Evolutionary conservation across 1,284 basidiomycete genomes (phyloP).

Genomic region (Moesziomyces parantarcticus): DNA sequence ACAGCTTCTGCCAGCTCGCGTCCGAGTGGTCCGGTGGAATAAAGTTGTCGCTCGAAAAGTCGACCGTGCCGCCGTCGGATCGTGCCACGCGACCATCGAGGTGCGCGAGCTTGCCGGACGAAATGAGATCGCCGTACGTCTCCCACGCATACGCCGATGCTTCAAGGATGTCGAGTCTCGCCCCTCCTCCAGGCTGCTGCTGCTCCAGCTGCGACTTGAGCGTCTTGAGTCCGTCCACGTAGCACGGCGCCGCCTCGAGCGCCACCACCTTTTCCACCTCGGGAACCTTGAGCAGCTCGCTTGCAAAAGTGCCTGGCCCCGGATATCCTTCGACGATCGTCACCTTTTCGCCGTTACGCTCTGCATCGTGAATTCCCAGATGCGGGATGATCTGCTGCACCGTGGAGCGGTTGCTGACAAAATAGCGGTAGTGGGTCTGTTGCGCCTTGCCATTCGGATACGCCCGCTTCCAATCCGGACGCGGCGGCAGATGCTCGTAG

Average conservation of each 20-base stretch:
- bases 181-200: slow-evolving; percentile 9
- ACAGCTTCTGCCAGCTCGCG: slow-evolving; percentile 41
- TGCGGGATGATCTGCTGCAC: slow-evolving; percentile 35
- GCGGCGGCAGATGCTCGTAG: slow-evolving; percentile 50
- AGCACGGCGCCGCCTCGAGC: slow-evolving; percentile 50
- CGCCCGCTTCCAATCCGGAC: slow-evolving; percentile 38
- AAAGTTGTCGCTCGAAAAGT: slow-evolving; percentile 28
- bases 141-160: slow-evolving; percentile 52
- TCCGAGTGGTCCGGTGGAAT: slow-evolving; percentile 19
- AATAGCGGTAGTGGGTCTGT: slow-evolving; percentile 53
- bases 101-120: slow-evolving; percentile 48
- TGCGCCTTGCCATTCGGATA: slow-evolving; percentile 34
- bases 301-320: slow-evolving; percentile 60
- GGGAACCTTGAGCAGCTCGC: slow-evolving; percentile 50
- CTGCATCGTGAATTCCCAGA: slow-evolving; percentile 33
- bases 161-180: slow-evolving; percentile 41
- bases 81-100: slow-evolving; percentile 36
- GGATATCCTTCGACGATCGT: slow-evolving; percentile 65
- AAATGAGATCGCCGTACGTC: slow-evolving; percentile 48
- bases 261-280: slow-evolving; percentile 65
- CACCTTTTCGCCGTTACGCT: slow-evolving; percentile 45
- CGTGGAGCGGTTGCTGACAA: slow-evolving; percentile 54
- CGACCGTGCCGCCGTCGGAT: slow-evolving; percentile 17
- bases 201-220: slow-evolving; percentile 26
- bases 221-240: slow-evolving; percentile 31